phyloP scores from a whole-genome alignment of 345 rosid genomes.

The Euphorbia tirucalli region DNA sequence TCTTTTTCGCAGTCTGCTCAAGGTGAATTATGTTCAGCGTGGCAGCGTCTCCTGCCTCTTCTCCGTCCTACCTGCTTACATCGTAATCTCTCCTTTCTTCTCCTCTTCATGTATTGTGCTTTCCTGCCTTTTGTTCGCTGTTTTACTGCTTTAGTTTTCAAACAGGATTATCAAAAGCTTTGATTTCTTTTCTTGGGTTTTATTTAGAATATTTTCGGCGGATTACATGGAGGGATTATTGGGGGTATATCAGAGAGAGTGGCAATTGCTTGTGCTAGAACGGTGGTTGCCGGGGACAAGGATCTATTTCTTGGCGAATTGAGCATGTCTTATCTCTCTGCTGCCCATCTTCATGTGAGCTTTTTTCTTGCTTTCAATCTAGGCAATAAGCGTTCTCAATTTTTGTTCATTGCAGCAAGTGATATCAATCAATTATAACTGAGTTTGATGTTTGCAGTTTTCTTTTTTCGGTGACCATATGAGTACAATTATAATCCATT shows the following conservation, averaged over 20 bases:
- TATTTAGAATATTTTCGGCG: constrained; percentile 42
- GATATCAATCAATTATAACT: too few relatives aligned
- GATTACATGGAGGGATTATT: constrained; percentile 65
- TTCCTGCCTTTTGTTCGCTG: too few relatives aligned
- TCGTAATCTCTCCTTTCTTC: constrained; percentile 33
- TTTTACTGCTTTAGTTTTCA: too few relatives aligned
- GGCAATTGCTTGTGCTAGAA: constrained; percentile 58
- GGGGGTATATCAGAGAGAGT: constrained; percentile 67
- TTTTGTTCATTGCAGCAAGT: too few relatives aligned
- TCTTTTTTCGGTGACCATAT: too few relatives aligned
- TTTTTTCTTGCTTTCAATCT: not conserved
- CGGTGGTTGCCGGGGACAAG: constrained; percentile 52
- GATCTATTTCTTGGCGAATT: constrained; percentile 65
- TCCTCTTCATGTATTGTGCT: too few relatives aligned
- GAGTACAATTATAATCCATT: too few relatives aligned
- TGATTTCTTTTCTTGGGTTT: too few relatives aligned
- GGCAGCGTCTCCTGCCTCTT: constrained; percentile 58
- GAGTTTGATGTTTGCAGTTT: too few relatives aligned
- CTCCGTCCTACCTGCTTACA: constrained; percentile 45
- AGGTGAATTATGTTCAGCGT: constrained; percentile 37
- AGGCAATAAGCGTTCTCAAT: not conserved
- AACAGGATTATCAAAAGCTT: too few relatives aligned
- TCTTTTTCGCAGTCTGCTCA: constrained; percentile 43
- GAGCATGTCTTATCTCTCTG: constrained; percentile 63
- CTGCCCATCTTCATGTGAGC: constrained; percentile 39